These are phyloP conservation scores for Kazachstania africana DNA, from an alignment of 805 yeast genomes.

Conservation along the genomic window DNA sequence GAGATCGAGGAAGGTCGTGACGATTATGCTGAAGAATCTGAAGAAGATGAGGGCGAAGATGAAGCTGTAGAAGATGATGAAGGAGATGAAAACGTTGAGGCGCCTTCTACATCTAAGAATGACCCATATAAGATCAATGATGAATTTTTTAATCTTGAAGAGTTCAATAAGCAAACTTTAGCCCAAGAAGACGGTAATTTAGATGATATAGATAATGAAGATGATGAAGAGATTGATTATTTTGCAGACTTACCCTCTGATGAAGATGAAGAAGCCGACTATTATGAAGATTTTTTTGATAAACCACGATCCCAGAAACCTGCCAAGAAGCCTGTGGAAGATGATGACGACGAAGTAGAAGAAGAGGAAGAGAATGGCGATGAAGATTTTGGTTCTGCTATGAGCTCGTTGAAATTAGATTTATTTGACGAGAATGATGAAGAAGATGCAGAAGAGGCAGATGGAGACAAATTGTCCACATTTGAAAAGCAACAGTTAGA, in stretches of 20 bases:
- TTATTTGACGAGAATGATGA: conserved; percentile 34
- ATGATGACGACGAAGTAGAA: conserved; percentile 11
- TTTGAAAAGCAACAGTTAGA: conserved; percentile 75
- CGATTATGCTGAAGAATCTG: conserved; percentile 15
- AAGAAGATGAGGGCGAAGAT: conserved; percentile 20
- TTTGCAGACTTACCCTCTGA: conserved; percentile 39
- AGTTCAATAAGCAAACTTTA: conserved; percentile 65
- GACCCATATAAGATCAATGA: conserved; percentile 67
- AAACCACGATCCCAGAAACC: conserved; percentile 15
- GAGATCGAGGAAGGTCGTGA: conserved; percentile 15
- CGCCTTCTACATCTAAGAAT: too few relatives aligned
- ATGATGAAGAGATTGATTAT: conserved; percentile 39
- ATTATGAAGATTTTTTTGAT: conserved; percentile 60
- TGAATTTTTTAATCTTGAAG: conserved; percentile 74
- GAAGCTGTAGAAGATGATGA: conserved; percentile 23
- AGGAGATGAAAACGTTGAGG: conserved; percentile 17
- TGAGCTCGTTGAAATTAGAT: conserved; percentile 51
- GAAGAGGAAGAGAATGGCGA: conserved; percentile 16
- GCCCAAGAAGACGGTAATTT: conserved; percentile 44
- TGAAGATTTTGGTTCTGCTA: conserved; percentile 36
- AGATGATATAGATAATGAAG: conserved; percentile 32
- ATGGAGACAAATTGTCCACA: conserved; percentile 39
- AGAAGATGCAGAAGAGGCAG: conserved; percentile 10
- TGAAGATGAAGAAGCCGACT: conserved; percentile 40
- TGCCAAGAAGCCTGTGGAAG: conserved; percentile 2